A percentile compares a stretch with the other conserved stretches of the same genome.
Evolutionary conservation across 129 eudicot genomes (phyloP).

Genomic region (Calendula officinalis): DNA sequence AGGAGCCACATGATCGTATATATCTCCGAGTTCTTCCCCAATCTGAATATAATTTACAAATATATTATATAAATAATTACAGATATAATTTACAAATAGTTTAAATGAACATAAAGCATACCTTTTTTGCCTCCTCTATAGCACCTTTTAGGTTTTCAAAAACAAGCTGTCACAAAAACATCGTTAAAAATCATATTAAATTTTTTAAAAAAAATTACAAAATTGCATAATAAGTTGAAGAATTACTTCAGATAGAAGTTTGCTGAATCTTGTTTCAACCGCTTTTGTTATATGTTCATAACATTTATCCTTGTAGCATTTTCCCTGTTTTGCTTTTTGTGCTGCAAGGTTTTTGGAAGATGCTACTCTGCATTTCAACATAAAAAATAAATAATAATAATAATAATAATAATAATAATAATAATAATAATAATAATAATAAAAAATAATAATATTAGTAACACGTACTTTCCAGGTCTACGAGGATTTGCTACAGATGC

Average conservation of each 20-base stretch:
- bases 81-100: no score
- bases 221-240: slow-evolving; percentile 21
- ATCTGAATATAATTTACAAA: slow-evolving; percentile 48
- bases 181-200: background rate
- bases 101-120: slow-evolving; percentile 20
- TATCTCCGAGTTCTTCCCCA: slow-evolving; percentile 97
- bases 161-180: slow-evolving; percentile 47
- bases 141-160: slow-evolving; percentile 87
- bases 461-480: slow-evolving; percentile 66
- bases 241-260: slow-evolving; percentile 71
- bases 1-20: slow-evolving; percentile 95
- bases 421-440: background rate
- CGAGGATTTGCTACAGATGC: slow-evolving; percentile 87
- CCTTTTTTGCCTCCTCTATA: slow-evolving; percentile 89
- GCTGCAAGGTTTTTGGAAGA: slow-evolving; percentile 66
- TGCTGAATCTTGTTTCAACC: slow-evolving; percentile 75
- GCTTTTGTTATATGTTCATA: slow-evolving; percentile 81
- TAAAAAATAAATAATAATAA: no score
- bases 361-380: slow-evolving; percentile 38
- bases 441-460: slow-evolving; percentile 2
- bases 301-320: slow-evolving; percentile 94
- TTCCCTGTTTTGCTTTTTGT: slow-evolving; percentile 80
- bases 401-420: background rate
- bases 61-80: no score
- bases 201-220: background rate